These are phyloP conservation scores for Hondaea fermentalgiana DNA, from an alignment of 108 stramenopile genomes.

Conservation along the genomic window DNA sequence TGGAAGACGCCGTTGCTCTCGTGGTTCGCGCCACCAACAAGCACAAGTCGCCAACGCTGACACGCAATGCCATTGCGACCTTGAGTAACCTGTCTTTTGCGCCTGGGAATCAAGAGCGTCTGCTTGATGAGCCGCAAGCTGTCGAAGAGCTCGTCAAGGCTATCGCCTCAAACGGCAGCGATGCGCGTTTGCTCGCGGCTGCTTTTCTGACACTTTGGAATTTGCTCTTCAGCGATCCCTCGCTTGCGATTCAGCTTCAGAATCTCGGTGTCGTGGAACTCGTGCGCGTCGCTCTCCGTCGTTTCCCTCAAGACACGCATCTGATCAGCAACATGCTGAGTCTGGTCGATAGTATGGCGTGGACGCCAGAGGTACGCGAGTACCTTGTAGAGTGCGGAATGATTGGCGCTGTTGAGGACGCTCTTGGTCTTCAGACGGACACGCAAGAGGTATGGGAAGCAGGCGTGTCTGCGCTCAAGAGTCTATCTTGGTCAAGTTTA, in stretches of 20 bases:
- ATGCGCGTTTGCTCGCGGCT: background rate
- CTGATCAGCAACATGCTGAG: background rate
- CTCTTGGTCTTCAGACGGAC: background rate
- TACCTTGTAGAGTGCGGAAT: background rate
- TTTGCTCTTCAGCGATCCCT: background rate
- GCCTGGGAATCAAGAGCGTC: background rate
- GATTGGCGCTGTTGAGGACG: background rate
- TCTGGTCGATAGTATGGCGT: background rate
- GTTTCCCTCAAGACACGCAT: background rate
- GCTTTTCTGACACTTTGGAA: background rate
- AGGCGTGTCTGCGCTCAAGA: background rate
- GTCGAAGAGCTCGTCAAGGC: background rate
- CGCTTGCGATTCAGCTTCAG: background rate
- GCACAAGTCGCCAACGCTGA: background rate
- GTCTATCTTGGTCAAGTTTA: background rate
- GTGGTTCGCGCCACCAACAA: background rate
- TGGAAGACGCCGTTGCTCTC: background rate
- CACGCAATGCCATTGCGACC: background rate
- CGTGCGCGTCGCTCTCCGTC: background rate
- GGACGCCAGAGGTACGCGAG: background rate
- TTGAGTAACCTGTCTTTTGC: background rate
- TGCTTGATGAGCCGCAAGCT: background rate
- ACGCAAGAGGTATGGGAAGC: background rate
- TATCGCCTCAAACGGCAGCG: background rate
- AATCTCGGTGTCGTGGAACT: background rate